Conservation (phyloP, 345 rosid species). For the Camelina sativa region DNA sequence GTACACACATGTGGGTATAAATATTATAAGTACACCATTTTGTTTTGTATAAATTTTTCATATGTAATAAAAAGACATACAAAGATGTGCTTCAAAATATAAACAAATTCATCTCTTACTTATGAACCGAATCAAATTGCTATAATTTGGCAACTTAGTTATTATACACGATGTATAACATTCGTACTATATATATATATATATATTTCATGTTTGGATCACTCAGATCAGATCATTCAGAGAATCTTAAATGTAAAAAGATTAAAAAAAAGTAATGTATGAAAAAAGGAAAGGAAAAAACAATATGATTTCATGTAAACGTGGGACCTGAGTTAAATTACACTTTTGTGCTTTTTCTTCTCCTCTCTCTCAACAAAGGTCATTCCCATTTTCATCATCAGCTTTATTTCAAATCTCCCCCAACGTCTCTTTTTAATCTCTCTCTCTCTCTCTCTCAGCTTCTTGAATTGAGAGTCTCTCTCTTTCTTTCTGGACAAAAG, state of each 20-base stretch:
- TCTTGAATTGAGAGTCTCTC: constrained; percentile 31
- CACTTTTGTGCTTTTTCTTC: constrained; percentile 44
- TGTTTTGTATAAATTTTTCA: no score
- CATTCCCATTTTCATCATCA: neutral
- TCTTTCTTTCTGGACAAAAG: constrained; percentile 15
- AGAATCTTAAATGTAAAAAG: constrained; percentile 19
- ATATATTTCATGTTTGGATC: neutral
- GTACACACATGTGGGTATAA: neutral
- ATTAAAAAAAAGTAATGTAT: neutral
- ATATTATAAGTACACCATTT: neutral
- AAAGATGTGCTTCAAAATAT: neutral
- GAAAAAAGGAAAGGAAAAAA: neutral
- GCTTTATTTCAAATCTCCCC: constrained; percentile 47
- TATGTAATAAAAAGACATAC: neutral
- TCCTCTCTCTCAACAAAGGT: constrained; percentile 17
- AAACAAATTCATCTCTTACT: neutral
- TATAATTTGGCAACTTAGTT: neutral
- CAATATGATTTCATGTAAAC: constrained; percentile 19
- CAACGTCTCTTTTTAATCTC: constrained; percentile 31
- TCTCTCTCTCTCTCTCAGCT: constrained; percentile 5
- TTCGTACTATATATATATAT: no score
- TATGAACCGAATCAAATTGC: neutral
- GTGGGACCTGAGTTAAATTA: constrained; percentile 30
- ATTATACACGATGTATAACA: neutral
- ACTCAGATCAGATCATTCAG: constrained; percentile 23